Evolutionary conservation across 2,329 filamentous ascomycete species (phyloP).

Genomic region (Beauveria sp.): DNA sequence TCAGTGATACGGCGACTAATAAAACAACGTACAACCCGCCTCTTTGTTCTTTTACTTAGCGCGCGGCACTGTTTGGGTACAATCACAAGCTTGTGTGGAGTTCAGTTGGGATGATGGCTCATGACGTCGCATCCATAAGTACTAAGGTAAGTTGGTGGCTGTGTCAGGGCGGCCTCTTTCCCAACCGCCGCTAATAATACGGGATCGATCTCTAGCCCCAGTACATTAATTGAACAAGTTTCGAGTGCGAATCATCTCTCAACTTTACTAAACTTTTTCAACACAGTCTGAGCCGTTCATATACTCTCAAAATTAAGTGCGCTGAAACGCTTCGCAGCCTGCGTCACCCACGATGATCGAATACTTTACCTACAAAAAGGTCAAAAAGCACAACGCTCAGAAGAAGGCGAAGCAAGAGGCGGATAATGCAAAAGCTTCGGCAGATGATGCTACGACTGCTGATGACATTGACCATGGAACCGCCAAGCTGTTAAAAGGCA

Average conservation of each 20-base stretch:
- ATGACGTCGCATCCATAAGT: constrained; percentile 7
- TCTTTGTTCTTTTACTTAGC: too few species aligned
- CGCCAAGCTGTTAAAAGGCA: constrained; percentile 2
- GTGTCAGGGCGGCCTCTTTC: constrained; percentile 10
- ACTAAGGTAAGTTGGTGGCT: background rate
- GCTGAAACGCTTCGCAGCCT: background rate
- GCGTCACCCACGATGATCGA: constrained; percentile 45
- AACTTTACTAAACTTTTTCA: background rate
- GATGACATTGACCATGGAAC: constrained; percentile 43
- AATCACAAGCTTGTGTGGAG: constrained; percentile 10
- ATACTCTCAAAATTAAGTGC: background rate
- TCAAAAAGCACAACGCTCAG: constrained; percentile 51
- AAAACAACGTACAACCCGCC: too few species aligned
- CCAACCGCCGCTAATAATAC: constrained; percentile 6
- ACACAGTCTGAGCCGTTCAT: background rate
- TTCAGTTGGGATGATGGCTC: constrained; percentile 2
- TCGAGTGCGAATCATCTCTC: background rate
- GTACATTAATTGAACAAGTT: background rate
- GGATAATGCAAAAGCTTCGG: constrained; percentile 18
- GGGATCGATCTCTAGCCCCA: background rate
- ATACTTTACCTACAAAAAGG: constrained; percentile 55
- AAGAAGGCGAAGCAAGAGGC: constrained; percentile 30
- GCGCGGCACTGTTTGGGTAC: background rate
- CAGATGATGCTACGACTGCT: constrained; percentile 19
- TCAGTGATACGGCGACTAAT: too few species aligned